These are phyloP conservation scores for Platanthera zijinensis DNA, from an alignment of 106 monocot species.

Conservation along the genomic window DNA sequence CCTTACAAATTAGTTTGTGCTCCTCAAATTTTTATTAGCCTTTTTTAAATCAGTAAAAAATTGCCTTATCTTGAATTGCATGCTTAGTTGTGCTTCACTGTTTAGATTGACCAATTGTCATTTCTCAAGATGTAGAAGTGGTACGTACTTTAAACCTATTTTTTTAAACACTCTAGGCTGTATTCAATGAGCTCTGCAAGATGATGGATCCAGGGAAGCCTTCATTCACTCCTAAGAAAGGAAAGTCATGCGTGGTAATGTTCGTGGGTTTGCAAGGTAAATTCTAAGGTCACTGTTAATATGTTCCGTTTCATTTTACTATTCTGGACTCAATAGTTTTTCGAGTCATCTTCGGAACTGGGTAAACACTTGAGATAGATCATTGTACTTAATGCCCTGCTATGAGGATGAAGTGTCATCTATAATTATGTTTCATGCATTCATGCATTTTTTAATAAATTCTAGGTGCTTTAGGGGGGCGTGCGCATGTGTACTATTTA, in stretches of 20 bases:
- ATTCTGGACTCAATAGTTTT: background rate
- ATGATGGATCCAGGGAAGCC: constrained; percentile 97
- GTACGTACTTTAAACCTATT: background rate
- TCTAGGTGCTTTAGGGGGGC: background rate
- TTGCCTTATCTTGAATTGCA: background rate
- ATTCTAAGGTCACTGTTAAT: background rate
- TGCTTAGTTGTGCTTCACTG: background rate
- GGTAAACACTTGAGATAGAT: background rate
- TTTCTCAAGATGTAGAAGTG: background rate
- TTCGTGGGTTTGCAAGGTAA: constrained; percentile 97
- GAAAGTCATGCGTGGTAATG: constrained; percentile 76
- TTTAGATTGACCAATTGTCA: background rate
- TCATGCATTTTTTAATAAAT: background rate
- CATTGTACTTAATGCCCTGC: too few relatives aligned
- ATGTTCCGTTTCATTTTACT: background rate
- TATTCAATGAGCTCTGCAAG: constrained; percentile 94
- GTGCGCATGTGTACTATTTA: too few relatives aligned
- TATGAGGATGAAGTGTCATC: background rate
- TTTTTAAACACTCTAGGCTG: constrained; percentile 34
- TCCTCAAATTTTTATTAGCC: background rate
- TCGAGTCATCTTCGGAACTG: background rate
- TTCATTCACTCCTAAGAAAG: constrained; percentile 86
- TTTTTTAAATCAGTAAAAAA: background rate
- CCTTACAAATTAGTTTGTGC: background rate
- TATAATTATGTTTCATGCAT: background rate